A percentile compares a stretch with the other conserved stretches of the same genome.
These are phyloP conservation scores for Castanea sativa DNA, from an alignment of 306 rosid genomes.

Conservation along the genomic window DNA sequence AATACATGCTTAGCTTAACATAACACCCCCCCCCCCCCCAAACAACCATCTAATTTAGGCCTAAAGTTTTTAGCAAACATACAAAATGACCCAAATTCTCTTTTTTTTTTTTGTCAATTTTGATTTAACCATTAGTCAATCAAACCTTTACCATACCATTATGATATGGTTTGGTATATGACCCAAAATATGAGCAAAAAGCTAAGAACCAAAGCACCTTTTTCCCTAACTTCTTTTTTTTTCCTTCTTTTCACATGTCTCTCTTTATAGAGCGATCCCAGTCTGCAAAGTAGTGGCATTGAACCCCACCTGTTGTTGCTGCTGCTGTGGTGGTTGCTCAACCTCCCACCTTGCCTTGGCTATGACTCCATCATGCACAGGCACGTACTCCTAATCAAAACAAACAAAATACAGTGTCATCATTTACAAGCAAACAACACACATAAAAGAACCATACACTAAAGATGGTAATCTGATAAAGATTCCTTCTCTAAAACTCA, in stretches of 20 bases:
- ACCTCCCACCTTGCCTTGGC: slow-evolving; percentile 49
- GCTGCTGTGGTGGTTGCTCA: slow-evolving; percentile 29
- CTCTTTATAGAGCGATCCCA: slow-evolving; percentile 36
- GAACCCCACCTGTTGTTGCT: slow-evolving; percentile 43
- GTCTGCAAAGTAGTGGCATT: slow-evolving; percentile 44
- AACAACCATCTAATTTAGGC: background rate
- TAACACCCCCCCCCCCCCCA: background rate
- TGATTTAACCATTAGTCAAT: slow-evolving; percentile 16
- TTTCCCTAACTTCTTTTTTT: slow-evolving; percentile 8
- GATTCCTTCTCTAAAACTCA: slow-evolving; percentile 5
- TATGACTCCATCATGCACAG: slow-evolving; percentile 52
- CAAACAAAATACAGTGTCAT: background rate
- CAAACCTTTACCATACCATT: slow-evolving; percentile 27
- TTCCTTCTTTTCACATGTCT: slow-evolving; percentile 2
- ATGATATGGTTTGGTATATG: slow-evolving; percentile 32
- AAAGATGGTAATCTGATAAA: background rate
- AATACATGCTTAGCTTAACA: slow-evolving; percentile 5
- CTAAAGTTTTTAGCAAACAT: background rate
- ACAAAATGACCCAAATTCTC: background rate
- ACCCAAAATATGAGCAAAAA: slow-evolving; percentile 35
- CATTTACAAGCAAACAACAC: slow-evolving; percentile 21
- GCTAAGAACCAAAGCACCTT: slow-evolving; percentile 15
- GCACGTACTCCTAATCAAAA: slow-evolving; percentile 50
- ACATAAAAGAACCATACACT: background rate
- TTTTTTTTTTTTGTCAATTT: background rate